These are phyloP conservation scores for Leptomonas seymouri DNA, from an alignment of 208 protist genomes.

Conservation along the genomic window DNA sequence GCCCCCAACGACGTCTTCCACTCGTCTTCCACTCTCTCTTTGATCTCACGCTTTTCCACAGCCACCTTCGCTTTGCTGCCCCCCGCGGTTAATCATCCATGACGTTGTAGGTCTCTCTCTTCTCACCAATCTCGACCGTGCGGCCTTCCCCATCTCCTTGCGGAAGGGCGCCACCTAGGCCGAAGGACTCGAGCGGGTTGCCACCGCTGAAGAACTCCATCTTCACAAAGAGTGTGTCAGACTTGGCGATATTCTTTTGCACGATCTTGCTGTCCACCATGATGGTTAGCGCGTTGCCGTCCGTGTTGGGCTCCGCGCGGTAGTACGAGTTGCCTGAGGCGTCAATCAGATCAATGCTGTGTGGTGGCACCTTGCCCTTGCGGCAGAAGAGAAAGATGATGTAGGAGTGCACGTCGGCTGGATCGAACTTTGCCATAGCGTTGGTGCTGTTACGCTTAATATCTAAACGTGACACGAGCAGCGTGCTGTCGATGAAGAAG, in stretches of 20 bases:
- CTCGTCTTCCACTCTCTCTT: neutral
- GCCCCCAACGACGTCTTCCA: neutral
- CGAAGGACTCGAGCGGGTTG: conserved; percentile 73
- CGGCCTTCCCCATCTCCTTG: neutral
- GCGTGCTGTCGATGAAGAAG: conserved; percentile 53
- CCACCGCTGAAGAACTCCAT: conserved; percentile 43
- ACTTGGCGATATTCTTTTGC: conserved; percentile 34
- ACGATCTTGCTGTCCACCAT: conserved; percentile 49
- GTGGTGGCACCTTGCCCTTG: conserved; percentile 60
- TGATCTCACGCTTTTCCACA: too few relatives aligned
- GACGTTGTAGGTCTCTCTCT: conserved; percentile 60
- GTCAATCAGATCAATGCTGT: conserved; percentile 76
- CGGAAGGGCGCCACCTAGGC: conserved; percentile 10
- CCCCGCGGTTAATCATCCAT: conserved; percentile 39
- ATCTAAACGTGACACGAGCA: conserved; percentile 62
- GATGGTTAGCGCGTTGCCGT: conserved; percentile 45
- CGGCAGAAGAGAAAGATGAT: conserved; percentile 83
- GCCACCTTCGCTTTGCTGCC: too few relatives aligned
- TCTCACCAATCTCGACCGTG: conserved; percentile 41
- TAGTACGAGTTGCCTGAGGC: conserved; percentile 38
- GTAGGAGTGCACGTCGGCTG: conserved; percentile 45
- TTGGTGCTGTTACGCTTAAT: conserved; percentile 45
- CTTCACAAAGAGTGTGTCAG: conserved; percentile 48
- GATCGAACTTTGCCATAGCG: conserved; percentile 34
- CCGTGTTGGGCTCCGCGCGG: conserved; percentile 42